Evolutionary conservation across 2,329 filamentous ascomycete species (phyloP), one percentile per base, ranked within the genome.

Genomic region (Scedosporium dehoogii): DNA sequence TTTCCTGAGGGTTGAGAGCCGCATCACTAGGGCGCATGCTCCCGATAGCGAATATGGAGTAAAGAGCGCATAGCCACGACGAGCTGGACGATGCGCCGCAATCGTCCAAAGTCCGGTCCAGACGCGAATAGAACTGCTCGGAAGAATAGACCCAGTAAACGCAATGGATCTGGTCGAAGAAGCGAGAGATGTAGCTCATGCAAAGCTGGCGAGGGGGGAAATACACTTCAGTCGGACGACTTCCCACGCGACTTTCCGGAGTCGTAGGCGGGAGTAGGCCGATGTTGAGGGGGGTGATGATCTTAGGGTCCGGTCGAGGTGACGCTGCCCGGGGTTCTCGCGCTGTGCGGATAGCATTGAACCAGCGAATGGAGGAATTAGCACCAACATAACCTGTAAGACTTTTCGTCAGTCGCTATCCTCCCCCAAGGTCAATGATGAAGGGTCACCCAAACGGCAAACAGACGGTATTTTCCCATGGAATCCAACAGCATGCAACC

Each of bases 381-480:
- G 58, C 58, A n/a, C 58, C 58, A 23, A 60, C 58, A 21, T 60
- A 60, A 12, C 58, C 58, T 60, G 38, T 42, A 14, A 29, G 10
- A 29, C 12, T 29, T 27, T 9, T 9, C 7, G 46, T 51, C 18
- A 51, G 46, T 51, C 4, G 21, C 21, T 5, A 27, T 27, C 25
- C 25, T 27, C 27, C 27, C 27, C 27, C 3, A 29, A 29, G 27
- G 27, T 29, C 6, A 29, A 29, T 29, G n/a, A 27, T 27, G 3
- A 27, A 46, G 42, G 18, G 4, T 29, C 7, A 14, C 10, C 12
- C n/a, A 10, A 27, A 18, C 12, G 29, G 18, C 12, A 16, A 7
- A 60, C 58, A 25, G 5, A 60, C 58, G 58, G n/a, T 60, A 60
- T 51, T 51, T 60, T 46, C 58, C 58, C 58, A 60, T 60, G 23